Percentiles rank a stretch among this genome's conserved stretches.
Conservation (phyloP, 192 early-diverging fungal species). For the Coemansia umbellata region DNA sequence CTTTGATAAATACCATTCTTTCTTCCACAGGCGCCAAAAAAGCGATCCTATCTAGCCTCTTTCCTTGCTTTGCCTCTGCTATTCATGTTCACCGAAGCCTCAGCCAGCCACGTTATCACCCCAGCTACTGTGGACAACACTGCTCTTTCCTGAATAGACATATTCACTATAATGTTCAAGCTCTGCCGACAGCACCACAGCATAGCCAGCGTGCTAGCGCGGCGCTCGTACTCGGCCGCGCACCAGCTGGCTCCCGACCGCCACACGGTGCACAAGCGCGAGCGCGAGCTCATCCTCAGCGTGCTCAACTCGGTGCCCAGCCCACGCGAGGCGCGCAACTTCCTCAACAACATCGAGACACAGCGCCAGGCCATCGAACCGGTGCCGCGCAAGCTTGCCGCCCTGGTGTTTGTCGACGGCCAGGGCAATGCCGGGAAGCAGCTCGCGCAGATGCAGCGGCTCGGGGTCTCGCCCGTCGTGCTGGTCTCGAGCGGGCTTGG, state of each 20-base stretch:
- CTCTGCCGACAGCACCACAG: too few relatives aligned
- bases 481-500: slow-evolving; percentile 4
- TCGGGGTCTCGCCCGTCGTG: slow-evolving; percentile 47
- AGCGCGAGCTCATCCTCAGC: slow-evolving; percentile 48
- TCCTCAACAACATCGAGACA: slow-evolving; percentile 38
- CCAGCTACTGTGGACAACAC: slow-evolving; percentile 2
- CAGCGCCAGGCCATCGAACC: neutral
- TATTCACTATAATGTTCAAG: too few relatives aligned
- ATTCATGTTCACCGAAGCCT: too few relatives aligned
- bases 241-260: too few relatives aligned
- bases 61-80: too few relatives aligned
- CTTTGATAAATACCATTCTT: too few relatives aligned
- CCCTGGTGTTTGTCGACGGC: slow-evolving; percentile 28
- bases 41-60: too few relatives aligned
- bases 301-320: slow-evolving; percentile 49
- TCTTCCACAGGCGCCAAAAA: too few relatives aligned
- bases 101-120: too few relatives aligned
- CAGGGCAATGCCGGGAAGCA: slow-evolving; percentile 27
- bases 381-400: slow-evolving; percentile 18
- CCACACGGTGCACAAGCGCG: too few relatives aligned
- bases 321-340: slow-evolving; percentile 49
- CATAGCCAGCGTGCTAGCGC: too few relatives aligned
- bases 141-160: neutral
- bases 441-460: slow-evolving; percentile 48
- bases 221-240: too few relatives aligned